Base-by-base conservation (phyloP, 331 rosid genomes). In the Dryas integrifolia region DNA sequence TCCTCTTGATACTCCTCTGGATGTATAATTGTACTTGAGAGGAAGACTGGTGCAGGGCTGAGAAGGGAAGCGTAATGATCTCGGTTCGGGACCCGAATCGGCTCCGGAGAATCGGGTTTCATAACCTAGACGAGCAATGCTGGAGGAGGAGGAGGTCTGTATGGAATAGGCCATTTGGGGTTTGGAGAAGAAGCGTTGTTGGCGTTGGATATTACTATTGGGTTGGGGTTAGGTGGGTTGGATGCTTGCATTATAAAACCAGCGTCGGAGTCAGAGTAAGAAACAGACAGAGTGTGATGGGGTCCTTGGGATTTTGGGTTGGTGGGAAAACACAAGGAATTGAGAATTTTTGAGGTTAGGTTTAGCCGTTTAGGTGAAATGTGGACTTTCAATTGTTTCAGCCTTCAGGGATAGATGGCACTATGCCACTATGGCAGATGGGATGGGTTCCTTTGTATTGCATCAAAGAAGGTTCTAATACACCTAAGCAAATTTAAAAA, bases 61-160 rank as follows among this genome's bases (percentile, higher is more conserved):
- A 14, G 73, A 70, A 77, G 78, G 59, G 63, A 85, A 82, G n/a
- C 73, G 61, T 4, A 80, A 0, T 68, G 86, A 83, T 78, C 83
- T 58, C 66, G 75, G 51, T 57, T 55, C 67, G 16, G 61, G 57
- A 7, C 68, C 66, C n/a, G 66, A 62, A 74, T 74, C 30, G 72
- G 67, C 55, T n/a, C 60, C 65, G 66, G 58, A 18, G 9, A 69
- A 44, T 60, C 47, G 80, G 79, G 45, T 45, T 72, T 72, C 12
- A 65, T 56, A 52, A 73, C 57, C 4, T 58, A 70, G 63, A 30
- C 70, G 66, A 56, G 77, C 48, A 46, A 50, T 1, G 62, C 57
- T 9, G 52, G 82, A 64, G 10, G 77, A 74, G 18, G 72, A 30
- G 18, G 72, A 30, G 9, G 49, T 69, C 21, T 75, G 85, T 1